Conservation (phyloP, 164 flowering plant species). For the Vitis vinifera region ASM3070453v1 NC_081813.1:24317501-24318000, state of each 20-base stretch:
- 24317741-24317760: constrained; percentile 35
- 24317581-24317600: constrained; percentile 68
- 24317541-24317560: constrained; percentile 2
- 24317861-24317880: too few relatives aligned
- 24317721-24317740: constrained; percentile 56
- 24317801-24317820: neutral
- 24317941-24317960: too few relatives aligned
- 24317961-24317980: too few relatives aligned
- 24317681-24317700: constrained; percentile 48
- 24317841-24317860: too few relatives aligned
- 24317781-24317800: neutral
- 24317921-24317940: too few relatives aligned
- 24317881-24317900: too few relatives aligned
- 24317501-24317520: constrained; percentile 65
- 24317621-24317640: constrained; percentile 51
- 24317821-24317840: too few relatives aligned
- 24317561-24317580: neutral
- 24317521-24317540: constrained; percentile 2
- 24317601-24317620: constrained; percentile 52
- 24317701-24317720: constrained; percentile 32
- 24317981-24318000: too few relatives aligned
- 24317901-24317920: too few relatives aligned
- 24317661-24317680: constrained; percentile 40
- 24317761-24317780: constrained; percentile 29
- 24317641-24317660: constrained; percentile 48